Conservation (phyloP, 2,329 filamentous ascomycete genomes). For the Lasiodiplodia citricola region DNA sequence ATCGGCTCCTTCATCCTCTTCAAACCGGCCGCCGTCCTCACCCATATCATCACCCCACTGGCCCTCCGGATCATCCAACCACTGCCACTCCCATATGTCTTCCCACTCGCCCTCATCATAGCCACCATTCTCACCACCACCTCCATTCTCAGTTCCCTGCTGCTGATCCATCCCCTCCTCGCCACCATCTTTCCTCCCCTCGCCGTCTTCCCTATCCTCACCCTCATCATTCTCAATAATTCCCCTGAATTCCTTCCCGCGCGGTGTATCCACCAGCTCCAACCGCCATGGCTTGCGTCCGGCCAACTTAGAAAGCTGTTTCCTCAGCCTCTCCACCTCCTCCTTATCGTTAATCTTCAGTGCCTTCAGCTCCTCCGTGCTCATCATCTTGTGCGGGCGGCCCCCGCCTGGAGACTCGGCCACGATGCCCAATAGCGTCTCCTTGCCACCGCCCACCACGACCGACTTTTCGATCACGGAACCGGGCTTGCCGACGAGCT, state of each 20-base stretch:
- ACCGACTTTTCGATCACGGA: constrained; percentile 60
- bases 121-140: background rate
- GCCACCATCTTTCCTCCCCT: constrained; percentile 30
- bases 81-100: background rate
- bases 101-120: background rate
- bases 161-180: constrained; percentile 51
- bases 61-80: background rate
- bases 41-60: background rate
- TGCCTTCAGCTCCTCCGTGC: constrained; percentile 70
- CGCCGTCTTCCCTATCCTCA: constrained; percentile 44
- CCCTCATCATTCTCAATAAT: constrained; percentile 67
- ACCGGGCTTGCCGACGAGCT: constrained; percentile 61
- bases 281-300: constrained; percentile 78
- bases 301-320: constrained; percentile 71
- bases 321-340: constrained; percentile 71
- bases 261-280: constrained; percentile 74
- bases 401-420: constrained; percentile 67
- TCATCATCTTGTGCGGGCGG: constrained; percentile 55
- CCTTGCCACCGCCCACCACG: constrained; percentile 57
- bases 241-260: constrained; percentile 70
- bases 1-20: background rate
- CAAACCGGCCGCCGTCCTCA: background rate
- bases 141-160: constrained; percentile 33
- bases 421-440: constrained; percentile 58
- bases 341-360: constrained; percentile 67